These are phyloP conservation scores for Tetradesmus obliquus DNA, from an alignment of 139 green algal species.

Conservation along the genomic window DNA sequence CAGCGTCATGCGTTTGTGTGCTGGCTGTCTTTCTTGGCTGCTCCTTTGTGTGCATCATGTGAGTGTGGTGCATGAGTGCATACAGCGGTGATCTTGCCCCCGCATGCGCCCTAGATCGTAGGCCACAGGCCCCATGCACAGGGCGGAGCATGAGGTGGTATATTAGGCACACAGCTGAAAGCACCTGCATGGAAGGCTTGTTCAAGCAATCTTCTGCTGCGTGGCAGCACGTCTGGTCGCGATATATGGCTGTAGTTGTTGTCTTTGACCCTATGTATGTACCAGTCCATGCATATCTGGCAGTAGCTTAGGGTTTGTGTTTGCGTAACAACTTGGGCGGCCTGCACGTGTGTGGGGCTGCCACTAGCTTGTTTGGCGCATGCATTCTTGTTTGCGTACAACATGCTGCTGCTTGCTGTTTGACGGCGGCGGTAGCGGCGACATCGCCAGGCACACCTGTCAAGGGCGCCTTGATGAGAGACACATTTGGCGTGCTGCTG, in stretches of 20 bases:
- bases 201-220: background rate
- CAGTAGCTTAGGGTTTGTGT: background rate
- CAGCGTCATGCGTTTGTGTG: background rate
- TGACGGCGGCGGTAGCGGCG: background rate
- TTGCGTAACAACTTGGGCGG: background rate
- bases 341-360: background rate
- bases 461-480: background rate
- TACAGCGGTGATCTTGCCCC: background rate
- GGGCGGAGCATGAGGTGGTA: background rate
- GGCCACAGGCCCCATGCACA: background rate
- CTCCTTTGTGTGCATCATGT: background rate
- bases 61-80: background rate
- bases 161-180: background rate
- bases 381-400: background rate
- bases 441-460: background rate
- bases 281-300: background rate
- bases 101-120: background rate
- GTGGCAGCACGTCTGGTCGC: too few relatives aligned
- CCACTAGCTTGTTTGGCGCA: background rate
- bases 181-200: background rate
- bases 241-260: too few relatives aligned
- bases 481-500: background rate
- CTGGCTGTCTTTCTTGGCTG: background rate
- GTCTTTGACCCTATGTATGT: background rate
- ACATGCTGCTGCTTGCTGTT: background rate